Evolutionary conservation across 192 early-diverging fungal species (phyloP).

Genomic region (Helicostylum pulchrum): DNA sequence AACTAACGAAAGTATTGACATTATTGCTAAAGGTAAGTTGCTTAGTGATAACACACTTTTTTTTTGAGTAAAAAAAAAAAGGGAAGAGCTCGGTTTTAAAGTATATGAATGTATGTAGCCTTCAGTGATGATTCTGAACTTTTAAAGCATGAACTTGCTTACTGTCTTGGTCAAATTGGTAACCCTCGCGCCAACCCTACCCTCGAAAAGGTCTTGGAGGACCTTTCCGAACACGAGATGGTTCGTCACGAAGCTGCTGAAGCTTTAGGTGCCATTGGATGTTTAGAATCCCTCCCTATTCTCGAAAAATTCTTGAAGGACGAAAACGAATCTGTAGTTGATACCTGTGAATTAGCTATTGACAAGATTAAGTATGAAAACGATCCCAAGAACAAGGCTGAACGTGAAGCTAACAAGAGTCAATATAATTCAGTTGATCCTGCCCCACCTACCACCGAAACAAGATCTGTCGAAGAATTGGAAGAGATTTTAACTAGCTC

Average conservation of each 20-base stretch:
- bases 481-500: conserved; percentile 63
- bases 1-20: conserved; percentile 70
- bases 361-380: conserved; percentile 82
- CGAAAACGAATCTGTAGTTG: conserved; percentile 62
- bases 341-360: conserved; percentile 91
- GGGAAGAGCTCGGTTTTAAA: too few relatives aligned
- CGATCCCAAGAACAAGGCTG: conserved; percentile 45
- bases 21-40: conserved; percentile 70
- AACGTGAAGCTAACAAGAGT: conserved; percentile 40
- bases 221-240: conserved; percentile 80
- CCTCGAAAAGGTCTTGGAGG: conserved; percentile 65
- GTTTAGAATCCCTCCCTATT: conserved; percentile 59
- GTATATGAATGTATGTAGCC: conserved; percentile 28
- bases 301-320: conserved; percentile 79
- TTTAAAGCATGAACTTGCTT: conserved; percentile 94
- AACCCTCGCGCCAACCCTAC: conserved; percentile 72
- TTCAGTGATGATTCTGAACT: conserved; percentile 82
- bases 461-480: conserved; percentile 64
- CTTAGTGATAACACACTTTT: background rate
- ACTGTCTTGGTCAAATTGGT: conserved; percentile 94
- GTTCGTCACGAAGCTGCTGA: conserved; percentile 98
- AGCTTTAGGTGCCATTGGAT: conserved; percentile 90
- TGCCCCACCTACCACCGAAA: conserved; percentile 72
- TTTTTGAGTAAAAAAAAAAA: background rate
- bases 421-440: conserved; percentile 86